A percentile compares a stretch with the other conserved stretches of the same genome.
Evolutionary conservation across 768 basidiomycete genomes (phyloP).

Genomic region (Tricholoma terreum): DNA sequence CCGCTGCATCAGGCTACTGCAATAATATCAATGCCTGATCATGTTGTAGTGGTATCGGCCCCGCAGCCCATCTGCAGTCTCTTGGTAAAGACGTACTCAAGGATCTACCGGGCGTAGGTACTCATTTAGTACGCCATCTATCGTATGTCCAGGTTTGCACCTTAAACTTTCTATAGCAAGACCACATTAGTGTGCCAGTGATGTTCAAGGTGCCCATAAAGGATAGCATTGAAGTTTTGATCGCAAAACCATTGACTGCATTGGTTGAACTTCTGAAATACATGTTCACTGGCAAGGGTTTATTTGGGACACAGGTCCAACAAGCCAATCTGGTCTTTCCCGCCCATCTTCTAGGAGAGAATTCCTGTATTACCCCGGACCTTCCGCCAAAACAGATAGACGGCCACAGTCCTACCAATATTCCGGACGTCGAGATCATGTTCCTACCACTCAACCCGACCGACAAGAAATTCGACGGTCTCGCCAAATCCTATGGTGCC

Average conservation of each 20-base stretch:
- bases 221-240: slow-evolving; percentile 29
- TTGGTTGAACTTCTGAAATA: slow-evolving; percentile 32
- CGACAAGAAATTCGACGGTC: slow-evolving; percentile 9
- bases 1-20: not conserved
- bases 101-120: slow-evolving; percentile 33
- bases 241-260: slow-evolving; percentile 22
- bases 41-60: slow-evolving; percentile 40
- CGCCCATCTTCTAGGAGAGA: slow-evolving; percentile 23
- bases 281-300: slow-evolving; percentile 29
- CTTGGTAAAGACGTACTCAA: slow-evolving; percentile 26
- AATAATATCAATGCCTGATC: not conserved
- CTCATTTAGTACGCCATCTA: slow-evolving; percentile 22
- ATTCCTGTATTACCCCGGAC: slow-evolving; percentile 1
- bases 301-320: slow-evolving; percentile 31
- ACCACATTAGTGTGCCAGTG: slow-evolving; percentile 34
- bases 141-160: not conserved
- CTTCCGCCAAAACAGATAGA: slow-evolving; percentile 13
- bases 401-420: slow-evolving; percentile 15
- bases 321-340: slow-evolving; percentile 26
- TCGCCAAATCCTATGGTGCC: slow-evolving; percentile 18
- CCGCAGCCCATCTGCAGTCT: slow-evolving; percentile 26
- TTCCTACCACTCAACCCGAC: slow-evolving; percentile 13
- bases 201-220: slow-evolving; percentile 29
- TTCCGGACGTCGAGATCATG: slow-evolving; percentile 42
- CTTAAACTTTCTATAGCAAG: slow-evolving; percentile 26